A percentile compares a stretch with the other conserved stretches of the same genome.
Evolutionary conservation across 441 rosid genomes (phyloP).

Genomic region (Heliophila coronopifolia): DNA sequence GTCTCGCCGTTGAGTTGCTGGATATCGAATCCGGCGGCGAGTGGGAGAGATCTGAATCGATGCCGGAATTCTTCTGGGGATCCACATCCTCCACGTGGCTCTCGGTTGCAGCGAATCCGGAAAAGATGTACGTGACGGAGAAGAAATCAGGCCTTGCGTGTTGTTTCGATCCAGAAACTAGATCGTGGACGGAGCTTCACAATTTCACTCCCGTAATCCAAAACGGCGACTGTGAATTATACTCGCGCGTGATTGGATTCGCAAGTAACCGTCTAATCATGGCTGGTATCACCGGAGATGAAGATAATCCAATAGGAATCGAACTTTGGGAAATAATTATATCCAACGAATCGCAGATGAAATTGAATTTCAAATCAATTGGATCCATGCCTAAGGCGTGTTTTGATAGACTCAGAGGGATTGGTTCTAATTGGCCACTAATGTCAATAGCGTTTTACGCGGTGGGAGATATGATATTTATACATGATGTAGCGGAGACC

Average conservation of each 20-base stretch:
- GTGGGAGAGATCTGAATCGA: constrained; percentile 51
- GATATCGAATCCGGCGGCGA: constrained; percentile 27
- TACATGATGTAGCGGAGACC: constrained; percentile 23
- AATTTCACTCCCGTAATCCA: constrained; percentile 25
- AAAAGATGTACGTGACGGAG: constrained; percentile 46
- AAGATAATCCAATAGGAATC: constrained; percentile 30
- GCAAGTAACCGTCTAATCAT: constrained; percentile 34
- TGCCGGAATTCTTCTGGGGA: constrained; percentile 46
- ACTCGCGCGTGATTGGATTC: constrained; percentile 33
- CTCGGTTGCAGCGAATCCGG: constrained; percentile 37
- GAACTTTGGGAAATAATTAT: constrained; percentile 42
- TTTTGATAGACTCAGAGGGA: constrained; percentile 37
- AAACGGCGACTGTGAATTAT: constrained; percentile 5
- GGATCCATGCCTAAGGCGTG: constrained; percentile 45
- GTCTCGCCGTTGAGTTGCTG: constrained; percentile 54
- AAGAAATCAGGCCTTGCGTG: constrained; percentile 40
- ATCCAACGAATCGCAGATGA: constrained; percentile 25
- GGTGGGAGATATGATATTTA: constrained; percentile 36
- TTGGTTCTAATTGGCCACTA: constrained; percentile 13
- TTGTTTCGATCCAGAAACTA: constrained; percentile 43
- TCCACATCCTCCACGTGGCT: constrained; percentile 56
- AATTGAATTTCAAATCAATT: constrained; percentile 23
- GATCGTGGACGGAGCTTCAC: constrained; percentile 48
- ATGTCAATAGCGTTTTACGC: constrained; percentile 30
- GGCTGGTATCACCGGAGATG: constrained; percentile 38